Percentiles rank a stretch among this genome's conserved stretches.
These are phyloP conservation scores for Bocquillonia castaneifolia DNA, from an alignment of 441 rosid genomes.

Conservation along the genomic window DNA sequence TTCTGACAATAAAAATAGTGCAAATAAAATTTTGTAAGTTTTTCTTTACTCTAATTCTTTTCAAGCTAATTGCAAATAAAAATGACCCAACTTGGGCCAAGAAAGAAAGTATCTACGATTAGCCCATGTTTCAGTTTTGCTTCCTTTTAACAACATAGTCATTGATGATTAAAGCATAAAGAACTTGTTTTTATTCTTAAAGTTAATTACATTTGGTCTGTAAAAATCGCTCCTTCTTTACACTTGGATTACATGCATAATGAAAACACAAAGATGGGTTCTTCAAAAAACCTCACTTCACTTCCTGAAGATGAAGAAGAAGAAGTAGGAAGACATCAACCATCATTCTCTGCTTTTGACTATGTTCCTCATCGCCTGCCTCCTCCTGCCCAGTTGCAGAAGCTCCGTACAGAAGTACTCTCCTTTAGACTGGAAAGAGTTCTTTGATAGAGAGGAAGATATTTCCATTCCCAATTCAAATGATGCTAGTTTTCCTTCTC, in stretches of 20 bases:
- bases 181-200: too few relatives aligned
- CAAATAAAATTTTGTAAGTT: too few relatives aligned
- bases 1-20: too few relatives aligned
- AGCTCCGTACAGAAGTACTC: slow-evolving; percentile 49
- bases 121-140: too few relatives aligned
- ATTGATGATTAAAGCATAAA: too few relatives aligned
- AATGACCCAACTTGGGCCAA: too few relatives aligned
- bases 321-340: neutral
- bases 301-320: slow-evolving; percentile 37
- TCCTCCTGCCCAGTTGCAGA: slow-evolving; percentile 51
- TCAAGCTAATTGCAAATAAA: too few relatives aligned
- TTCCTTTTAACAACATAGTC: too few relatives aligned
- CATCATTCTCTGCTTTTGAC: slow-evolving; percentile 32
- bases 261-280: slow-evolving; percentile 23
- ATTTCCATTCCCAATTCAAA: slow-evolving; percentile 52
- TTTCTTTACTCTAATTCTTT: too few relatives aligned
- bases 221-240: too few relatives aligned
- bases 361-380: slow-evolving; percentile 46
- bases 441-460: slow-evolving; percentile 76
- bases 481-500: slow-evolving; percentile 46
- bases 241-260: too few relatives aligned
- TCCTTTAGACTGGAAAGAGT: slow-evolving; percentile 62
- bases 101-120: too few relatives aligned
- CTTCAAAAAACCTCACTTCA: slow-evolving; percentile 29
- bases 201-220: neutral